A percentile compares a stretch with the other conserved stretches of the same genome.
phyloP scores from a whole-genome alignment of 352 stramenopile species.

The Elongisporangium prolatum region DNA sequence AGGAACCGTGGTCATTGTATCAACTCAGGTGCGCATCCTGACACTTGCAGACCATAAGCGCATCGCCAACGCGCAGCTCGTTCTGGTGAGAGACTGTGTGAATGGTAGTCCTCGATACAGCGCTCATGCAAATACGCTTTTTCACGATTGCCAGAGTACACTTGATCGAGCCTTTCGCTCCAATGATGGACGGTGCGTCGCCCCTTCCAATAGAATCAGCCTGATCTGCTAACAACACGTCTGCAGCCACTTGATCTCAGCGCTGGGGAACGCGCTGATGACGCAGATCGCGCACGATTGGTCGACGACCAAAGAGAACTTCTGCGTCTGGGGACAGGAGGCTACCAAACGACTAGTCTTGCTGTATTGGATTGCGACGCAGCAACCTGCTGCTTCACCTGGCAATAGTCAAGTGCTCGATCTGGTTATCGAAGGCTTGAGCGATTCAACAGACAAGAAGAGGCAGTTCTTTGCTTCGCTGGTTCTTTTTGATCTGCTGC shows the following conservation, averaged over 20 bases:
- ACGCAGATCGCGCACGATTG: conserved; percentile 39
- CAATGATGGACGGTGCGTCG: background rate
- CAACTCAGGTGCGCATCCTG: conserved; percentile 20
- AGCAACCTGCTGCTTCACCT: conserved; percentile 3
- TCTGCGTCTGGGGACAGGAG: conserved; percentile 45
- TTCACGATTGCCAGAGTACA: background rate
- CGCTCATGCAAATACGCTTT: no score
- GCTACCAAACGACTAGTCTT: conserved; percentile 44
- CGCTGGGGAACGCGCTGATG: conserved; percentile 32
- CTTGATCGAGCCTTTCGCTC: background rate
- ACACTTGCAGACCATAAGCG: conserved; percentile 53
- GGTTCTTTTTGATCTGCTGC: conserved; percentile 55
- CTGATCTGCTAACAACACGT: background rate
- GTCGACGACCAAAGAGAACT: conserved; percentile 37
- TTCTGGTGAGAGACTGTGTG: conserved; percentile 16
- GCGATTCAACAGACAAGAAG: conserved; percentile 26
- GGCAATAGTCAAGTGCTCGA: conserved; percentile 14
- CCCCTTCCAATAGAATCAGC: background rate
- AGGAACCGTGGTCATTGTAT: background rate
- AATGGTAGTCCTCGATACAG: background rate
- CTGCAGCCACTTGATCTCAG: conserved; percentile 38
- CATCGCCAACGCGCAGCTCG: conserved; percentile 44
- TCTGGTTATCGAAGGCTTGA: conserved; percentile 31
- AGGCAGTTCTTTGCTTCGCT: conserved; percentile 51
- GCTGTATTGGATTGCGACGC: conserved; percentile 45